Base-by-base conservation (phyloP, 495 filamentous ascomycete genomes). In the Lophium mytilinum region DNA sequence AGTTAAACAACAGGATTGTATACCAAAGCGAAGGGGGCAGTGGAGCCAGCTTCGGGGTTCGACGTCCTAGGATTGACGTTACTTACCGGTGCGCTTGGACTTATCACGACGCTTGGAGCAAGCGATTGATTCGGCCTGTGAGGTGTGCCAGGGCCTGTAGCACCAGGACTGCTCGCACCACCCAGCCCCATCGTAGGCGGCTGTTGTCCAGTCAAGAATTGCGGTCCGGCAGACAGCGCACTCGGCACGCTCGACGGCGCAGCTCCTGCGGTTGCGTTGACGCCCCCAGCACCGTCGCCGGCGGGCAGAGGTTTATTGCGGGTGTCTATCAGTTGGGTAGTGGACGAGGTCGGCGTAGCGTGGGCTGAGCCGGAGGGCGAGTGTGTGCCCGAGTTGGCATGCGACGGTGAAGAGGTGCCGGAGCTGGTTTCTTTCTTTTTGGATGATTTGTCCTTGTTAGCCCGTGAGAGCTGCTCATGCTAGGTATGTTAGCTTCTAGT, bases 51-150 rank as follows among this genome's bases (percentile, higher is more conserved):
- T 30, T 30, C 24, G 24, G 24, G 24, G 24, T 30, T 30, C 24
- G 24, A 30, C 24, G 24, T 30, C 24, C 24, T 30, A 30, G 24
- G 24, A 30, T 30, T 30, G 40, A 55, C 21, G 18, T 36, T 8
- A 78, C 90, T 80, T 81, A 96, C 93, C 67, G 91, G 89, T 72
- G 85, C 84, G 70, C 90, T 96, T 35, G 92, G 94, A 66, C 92
- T 96, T 65, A 98, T 91, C 52, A 98, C 83, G 61, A 98, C 91
- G 61, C 89, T 95, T 0, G 94, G 94, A 17, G 90, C 83, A 30
- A 89, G 49, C 34, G 37, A 52, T 34, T 56, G 56, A 24, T 48
- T 53, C 6, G 51, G 14, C 21, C 88, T 79, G 62, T 77, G 81
- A 9, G 88, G 85, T 21, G 87, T 89, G 55, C 75, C 82, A 45